Evolutionary conservation across 2,329 filamentous ascomycete species (phyloP), one percentile per base, ranked within the genome.

Genomic region (Paracorniculantispora psalliotae): DNA sequence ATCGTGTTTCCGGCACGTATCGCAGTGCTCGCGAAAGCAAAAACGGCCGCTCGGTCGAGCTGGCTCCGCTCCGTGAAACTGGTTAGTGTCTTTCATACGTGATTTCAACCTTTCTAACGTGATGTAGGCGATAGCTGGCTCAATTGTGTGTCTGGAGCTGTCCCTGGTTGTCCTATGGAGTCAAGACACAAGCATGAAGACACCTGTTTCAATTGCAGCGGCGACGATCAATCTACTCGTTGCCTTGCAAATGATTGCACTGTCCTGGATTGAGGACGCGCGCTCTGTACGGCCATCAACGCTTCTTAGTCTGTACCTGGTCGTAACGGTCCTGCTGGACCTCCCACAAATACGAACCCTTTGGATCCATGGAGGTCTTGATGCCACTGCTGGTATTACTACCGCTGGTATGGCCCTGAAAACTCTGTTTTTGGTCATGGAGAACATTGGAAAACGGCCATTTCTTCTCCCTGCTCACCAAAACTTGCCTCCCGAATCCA

Each of bases 201-300:
- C 28, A 3, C 25, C 43, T 2, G 30, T 35, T 5, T 54, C 51
- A 1, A 17, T 56, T 26, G 51, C 43, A 19, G 49, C 57, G 10
- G 35, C 57, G 23, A 37, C 23, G 21, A 33, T 65, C 41, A 63
- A 60, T 47, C 55, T 67, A 9, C n/a, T 70, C 13, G 67, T 65
- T 17, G 62, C 66, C 2, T 43, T 71, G 17, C 62, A 60, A 21
- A 49, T 71, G 43, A 61, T 63, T 15, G 54, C 63, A 0, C 62
- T 73, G 13, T 72, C 72, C 0, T 72, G 68, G 60, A 49, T 62
- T 17, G 71, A 75, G 51, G 69, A 74, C 59, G 60, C 55, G 4
- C 64, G 67, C 3, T 67, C 68, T 26, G 61, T 72, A 9, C 63
- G 67, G 12, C 72, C 72, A 1, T 74, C 71, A 1, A 61, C 67